Base-by-base conservation (phyloP, 2,329 filamentous ascomycete genomes). In the Cladophialophora yegresii region DNA sequence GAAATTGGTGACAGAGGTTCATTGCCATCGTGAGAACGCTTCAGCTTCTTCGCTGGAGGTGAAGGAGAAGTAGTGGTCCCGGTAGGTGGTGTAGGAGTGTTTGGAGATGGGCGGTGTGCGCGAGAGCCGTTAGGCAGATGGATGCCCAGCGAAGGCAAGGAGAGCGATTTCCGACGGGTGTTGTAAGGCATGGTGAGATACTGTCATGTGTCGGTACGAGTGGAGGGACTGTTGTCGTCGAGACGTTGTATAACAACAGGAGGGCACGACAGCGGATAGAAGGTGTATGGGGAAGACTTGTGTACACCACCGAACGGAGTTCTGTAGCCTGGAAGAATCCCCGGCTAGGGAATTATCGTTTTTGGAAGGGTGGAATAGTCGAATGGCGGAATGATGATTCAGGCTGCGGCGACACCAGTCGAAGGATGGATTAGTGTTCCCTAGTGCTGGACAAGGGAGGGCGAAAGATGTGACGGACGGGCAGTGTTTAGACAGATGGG, bases 121-220 rank as follows among this genome's bases (percentile, higher is more conserved):
- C 84, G 82, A 69, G 83, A 83, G 68, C 81, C 77, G 72, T 82
- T 83, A 61, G 87, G 87, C 60, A 97, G 83, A 73, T 95, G 91
- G 73, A 98, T 96, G 76, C 95, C 95, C 73, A 98, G 85, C 71
- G 92, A 96, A 66, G 92, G 90, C 74, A 98, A 83, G 68, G 93
- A 97, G 71, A 99, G 83, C 75, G 92, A 96, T 83, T 98, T 98
- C 79, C 93, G 89, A 80, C 93, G 90, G 71, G 93, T 98, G 79
- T 97, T 96, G 84, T 97, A 97, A 75, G 89, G 90, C 92, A 96
- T 96, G 61, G 43, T 67, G 57, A 56, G 47, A 47, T n/a, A n/a
- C 16, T 62, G 56, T 49, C 58, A 68, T 69, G 65, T 58, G 61
- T 55, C 33, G 64, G 47, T 62, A 33, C 57, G 40, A 51, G 65